A percentile compares a stretch with the other conserved stretches of the same genome.
These are phyloP conservation scores for Phaffia tasmanica DNA, from an alignment of 768 basidiomycete genomes.

Conservation along the genomic window DNA sequence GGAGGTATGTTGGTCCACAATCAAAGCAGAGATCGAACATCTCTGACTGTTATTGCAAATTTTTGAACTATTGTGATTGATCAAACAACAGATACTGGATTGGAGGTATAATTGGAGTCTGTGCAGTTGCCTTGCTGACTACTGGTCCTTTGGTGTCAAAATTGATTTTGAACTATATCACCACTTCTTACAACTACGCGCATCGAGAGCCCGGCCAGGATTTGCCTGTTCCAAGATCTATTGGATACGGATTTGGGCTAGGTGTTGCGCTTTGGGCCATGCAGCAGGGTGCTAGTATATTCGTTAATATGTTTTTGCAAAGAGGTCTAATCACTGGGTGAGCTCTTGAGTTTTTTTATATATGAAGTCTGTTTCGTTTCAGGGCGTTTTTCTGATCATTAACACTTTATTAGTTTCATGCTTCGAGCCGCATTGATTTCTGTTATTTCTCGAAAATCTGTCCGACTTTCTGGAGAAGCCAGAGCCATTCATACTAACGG, in stretches of 20 bases:
- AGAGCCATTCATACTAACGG: conserved; percentile 53
- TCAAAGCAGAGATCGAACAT: not conserved
- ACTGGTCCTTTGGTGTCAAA: conserved; percentile 52
- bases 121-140: conserved; percentile 39
- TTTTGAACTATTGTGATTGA: not conserved
- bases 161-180: conserved; percentile 51
- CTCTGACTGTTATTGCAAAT: not conserved
- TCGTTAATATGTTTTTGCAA: conserved; percentile 21
- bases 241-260: conserved; percentile 60
- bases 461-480: conserved; percentile 54
- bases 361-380: conserved; percentile 22
- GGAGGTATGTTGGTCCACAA: conserved; percentile 34
- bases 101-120: conserved; percentile 44
- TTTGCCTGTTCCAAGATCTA: conserved; percentile 32
- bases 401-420: conserved; percentile 11
- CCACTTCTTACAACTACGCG: conserved; percentile 43
- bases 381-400: not conserved
- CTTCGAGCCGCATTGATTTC: conserved; percentile 35
- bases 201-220: conserved; percentile 28
- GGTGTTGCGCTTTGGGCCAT: conserved; percentile 60
- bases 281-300: conserved; percentile 54
- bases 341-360: not conserved
- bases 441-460: conserved; percentile 54
- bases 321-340: conserved; percentile 12
- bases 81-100: conserved; percentile 34